Percentiles rank a stretch among this genome's conserved stretches.
Conservation (phyloP, 2,329 filamentous ascomycete species). For the Epichloe glyceriae region DNA sequence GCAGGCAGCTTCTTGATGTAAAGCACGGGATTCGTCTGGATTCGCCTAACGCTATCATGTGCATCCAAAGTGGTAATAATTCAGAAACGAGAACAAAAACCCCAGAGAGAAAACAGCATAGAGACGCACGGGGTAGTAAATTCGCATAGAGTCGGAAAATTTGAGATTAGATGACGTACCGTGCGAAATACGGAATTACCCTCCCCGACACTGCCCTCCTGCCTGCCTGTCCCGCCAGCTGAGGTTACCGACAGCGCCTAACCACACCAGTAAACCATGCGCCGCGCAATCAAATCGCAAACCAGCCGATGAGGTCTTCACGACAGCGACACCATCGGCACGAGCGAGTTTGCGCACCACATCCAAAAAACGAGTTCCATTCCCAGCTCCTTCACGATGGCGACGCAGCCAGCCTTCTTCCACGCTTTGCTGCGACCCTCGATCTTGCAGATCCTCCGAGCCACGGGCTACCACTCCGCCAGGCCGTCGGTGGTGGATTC, state of each 20-base stretch:
- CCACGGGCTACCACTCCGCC: slow-evolving; percentile 77
- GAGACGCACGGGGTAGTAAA: too few species aligned
- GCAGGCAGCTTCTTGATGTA: background rate
- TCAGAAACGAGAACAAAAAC: too few species aligned
- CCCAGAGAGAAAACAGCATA: too few species aligned
- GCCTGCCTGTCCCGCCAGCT: too few species aligned
- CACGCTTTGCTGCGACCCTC: slow-evolving; percentile 75
- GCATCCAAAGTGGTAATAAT: too few species aligned
- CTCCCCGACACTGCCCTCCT: background rate
- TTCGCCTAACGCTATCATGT: too few species aligned
- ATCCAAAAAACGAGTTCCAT: background rate
- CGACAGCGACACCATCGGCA: slow-evolving; percentile 15
- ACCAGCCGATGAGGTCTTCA: slow-evolving; percentile 18
- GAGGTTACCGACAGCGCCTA: too few species aligned
- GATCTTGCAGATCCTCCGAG: slow-evolving; percentile 81
- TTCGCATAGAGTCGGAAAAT: too few species aligned
- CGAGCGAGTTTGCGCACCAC: slow-evolving; percentile 7
- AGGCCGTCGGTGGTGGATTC: slow-evolving; percentile 74
- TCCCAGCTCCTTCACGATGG: slow-evolving; percentile 23
- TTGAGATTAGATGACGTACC: background rate
- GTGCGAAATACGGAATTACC: background rate
- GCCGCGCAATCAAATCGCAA: slow-evolving; percentile 13
- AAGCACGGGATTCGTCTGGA: background rate
- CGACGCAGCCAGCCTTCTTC: slow-evolving; percentile 35
- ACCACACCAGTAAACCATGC: slow-evolving; percentile 12